phyloP scores from a whole-genome alignment of 2,329 filamentous ascomycete genomes.

The Fusarium multiceps region DNA sequence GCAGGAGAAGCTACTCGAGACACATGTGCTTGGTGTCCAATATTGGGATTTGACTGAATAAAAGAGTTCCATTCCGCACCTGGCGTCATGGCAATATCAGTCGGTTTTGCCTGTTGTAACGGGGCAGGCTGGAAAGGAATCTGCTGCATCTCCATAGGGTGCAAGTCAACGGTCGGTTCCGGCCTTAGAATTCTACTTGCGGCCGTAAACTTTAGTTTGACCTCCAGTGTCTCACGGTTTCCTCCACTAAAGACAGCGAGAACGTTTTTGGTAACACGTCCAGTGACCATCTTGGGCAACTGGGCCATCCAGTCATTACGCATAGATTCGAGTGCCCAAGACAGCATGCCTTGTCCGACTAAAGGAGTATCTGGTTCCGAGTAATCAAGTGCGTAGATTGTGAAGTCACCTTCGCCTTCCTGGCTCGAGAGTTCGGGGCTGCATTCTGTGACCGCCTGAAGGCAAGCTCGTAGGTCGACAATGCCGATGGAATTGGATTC shows the following conservation, averaged over 20 bases:
- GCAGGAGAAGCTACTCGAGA: conserved; percentile 54
- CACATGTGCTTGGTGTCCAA: conserved; percentile 52
- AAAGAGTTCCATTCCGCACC: conserved; percentile 86
- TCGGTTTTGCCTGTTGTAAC: conserved; percentile 32
- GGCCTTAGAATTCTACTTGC: conserved; percentile 68
- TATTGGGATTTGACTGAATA: conserved; percentile 74
- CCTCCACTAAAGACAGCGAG: conserved; percentile 86
- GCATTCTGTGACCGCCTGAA: conserved; percentile 79
- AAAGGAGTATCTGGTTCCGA: conserved; percentile 94
- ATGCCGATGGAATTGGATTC: conserved; percentile 85
- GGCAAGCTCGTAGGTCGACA: conserved; percentile 86
- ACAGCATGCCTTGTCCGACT: conserved; percentile 95
- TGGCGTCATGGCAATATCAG: conserved; percentile 57
- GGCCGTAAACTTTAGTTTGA: conserved; percentile 86
- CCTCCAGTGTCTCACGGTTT: conserved; percentile 88
- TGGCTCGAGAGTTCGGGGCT: conserved; percentile 84
- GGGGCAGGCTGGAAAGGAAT: neutral
- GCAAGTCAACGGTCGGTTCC: conserved; percentile 42
- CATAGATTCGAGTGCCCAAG: conserved; percentile 74
- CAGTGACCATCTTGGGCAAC: conserved; percentile 82
- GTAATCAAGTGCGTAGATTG: conserved; percentile 97
- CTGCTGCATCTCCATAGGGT: conserved; percentile 14
- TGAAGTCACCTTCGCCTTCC: conserved; percentile 86
- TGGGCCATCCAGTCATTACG: conserved; percentile 57
- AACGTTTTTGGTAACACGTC: conserved; percentile 87